A percentile compares a stretch with the other conserved stretches of the same genome.
phyloP scores from a whole-genome alignment of 2,329 filamentous ascomycete species.

The Xylariaceae sp. region DNA sequence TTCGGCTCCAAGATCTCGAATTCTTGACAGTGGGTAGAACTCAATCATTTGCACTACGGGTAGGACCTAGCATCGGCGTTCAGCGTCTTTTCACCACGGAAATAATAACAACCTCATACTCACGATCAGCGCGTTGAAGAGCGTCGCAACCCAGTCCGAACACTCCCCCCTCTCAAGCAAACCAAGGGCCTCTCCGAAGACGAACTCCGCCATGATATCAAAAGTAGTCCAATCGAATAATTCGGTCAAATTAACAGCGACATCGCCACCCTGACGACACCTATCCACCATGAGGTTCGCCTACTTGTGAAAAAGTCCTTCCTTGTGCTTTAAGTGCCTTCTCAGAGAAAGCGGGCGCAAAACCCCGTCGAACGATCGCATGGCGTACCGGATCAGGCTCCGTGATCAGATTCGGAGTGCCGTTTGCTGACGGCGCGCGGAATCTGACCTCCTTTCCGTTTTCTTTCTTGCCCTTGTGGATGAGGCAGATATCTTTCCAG shows the following conservation, averaged over 20 bases:
- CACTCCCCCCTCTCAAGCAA: slow-evolving; percentile 15
- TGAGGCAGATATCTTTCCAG: slow-evolving; percentile 12
- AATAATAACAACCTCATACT: background rate
- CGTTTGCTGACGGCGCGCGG: slow-evolving; percentile 9
- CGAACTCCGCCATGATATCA: slow-evolving; percentile 23
- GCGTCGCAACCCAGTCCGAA: slow-evolving; percentile 16
- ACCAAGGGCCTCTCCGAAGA: slow-evolving; percentile 20
- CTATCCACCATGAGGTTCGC: slow-evolving; percentile 12
- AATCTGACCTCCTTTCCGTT: slow-evolving; percentile 13
- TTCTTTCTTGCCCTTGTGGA: slow-evolving; percentile 8
- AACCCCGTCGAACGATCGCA: slow-evolving; percentile 12
- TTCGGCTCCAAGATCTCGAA: slow-evolving; percentile 14
- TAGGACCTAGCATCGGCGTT: slow-evolving; percentile 8
- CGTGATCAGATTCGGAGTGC: slow-evolving; percentile 9
- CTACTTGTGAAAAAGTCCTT: slow-evolving; percentile 17
- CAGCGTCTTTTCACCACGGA: background rate
- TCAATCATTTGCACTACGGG: slow-evolving; percentile 13
- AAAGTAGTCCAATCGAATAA: slow-evolving; percentile 21
- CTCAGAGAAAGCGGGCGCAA: slow-evolving; percentile 18
- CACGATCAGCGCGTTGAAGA: slow-evolving; percentile 17
- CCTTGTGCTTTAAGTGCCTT: slow-evolving; percentile 16
- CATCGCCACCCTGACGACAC: background rate
- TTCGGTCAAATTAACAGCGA: slow-evolving; percentile 9
- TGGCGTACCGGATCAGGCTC: slow-evolving; percentile 7
- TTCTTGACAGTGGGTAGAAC: slow-evolving; percentile 11